Percentiles rank a stretch among this genome's conserved stretches.
Evolutionary conservation across 129 eudicot genomes (phyloP).

Genomic region (Smallanthus sonchifolius): DNA sequence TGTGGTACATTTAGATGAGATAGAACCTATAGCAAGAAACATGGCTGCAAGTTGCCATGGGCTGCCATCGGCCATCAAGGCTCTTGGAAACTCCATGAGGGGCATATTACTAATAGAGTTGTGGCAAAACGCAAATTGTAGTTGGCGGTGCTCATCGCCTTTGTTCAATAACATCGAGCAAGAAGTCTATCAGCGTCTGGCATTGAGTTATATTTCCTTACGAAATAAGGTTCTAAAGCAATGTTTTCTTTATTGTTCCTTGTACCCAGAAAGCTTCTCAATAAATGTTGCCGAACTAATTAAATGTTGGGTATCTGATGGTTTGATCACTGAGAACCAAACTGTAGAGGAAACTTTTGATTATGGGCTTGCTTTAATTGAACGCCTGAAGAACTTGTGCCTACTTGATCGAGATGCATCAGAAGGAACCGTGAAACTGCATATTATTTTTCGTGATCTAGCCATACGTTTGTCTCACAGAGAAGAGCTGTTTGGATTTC

Average conservation of each 20-base stretch:
- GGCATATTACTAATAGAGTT: conserved; percentile 13
- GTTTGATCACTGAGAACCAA: conserved; percentile 23
- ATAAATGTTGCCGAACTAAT: conserved; percentile 25
- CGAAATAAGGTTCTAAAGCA: conserved; percentile 21
- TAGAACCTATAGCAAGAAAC: conserved; percentile 31
- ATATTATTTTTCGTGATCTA: conserved; percentile 27
- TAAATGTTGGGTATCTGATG: conserved; percentile 37
- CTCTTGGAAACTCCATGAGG: conserved; percentile 34
- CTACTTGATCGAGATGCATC: conserved; percentile 32
- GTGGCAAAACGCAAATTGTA: conserved; percentile 28
- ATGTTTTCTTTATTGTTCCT: conserved; percentile 35
- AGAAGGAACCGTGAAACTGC: conserved; percentile 31
- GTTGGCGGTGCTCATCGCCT: conserved; percentile 29
- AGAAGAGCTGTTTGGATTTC: conserved; percentile 19
- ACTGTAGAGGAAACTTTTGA: conserved; percentile 3
- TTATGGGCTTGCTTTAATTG: conserved; percentile 22
- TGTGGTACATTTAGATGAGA: conserved; percentile 12
- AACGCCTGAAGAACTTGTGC: conserved; percentile 27
- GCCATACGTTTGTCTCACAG: conserved; percentile 25
- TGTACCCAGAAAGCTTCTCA: conserved; percentile 29
- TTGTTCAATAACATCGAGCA: conserved; percentile 18
- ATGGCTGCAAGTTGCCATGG: conserved; percentile 19
- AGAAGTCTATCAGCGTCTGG: conserved; percentile 24
- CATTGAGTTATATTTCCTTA: conserved; percentile 20
- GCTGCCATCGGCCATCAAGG: conserved; percentile 34